phyloP scores from a whole-genome alignment of 169 alveolate genomes.

The Eimeria tenella region DNA sequence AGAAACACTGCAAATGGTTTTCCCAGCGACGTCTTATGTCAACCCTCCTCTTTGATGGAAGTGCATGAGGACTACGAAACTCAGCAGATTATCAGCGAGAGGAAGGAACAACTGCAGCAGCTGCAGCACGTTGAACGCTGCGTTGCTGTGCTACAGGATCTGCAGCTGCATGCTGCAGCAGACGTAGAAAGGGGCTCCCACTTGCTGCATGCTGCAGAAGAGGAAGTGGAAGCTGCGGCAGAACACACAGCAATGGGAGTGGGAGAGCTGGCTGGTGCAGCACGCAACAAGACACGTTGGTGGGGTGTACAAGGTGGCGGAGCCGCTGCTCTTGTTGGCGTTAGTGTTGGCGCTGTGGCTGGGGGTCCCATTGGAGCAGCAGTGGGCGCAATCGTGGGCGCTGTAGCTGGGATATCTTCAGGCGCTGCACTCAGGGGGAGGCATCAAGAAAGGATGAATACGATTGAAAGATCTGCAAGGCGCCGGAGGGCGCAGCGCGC shows the following conservation, averaged over 20 bases:
- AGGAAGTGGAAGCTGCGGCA: conserved; percentile 56
- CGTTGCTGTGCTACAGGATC: conserved; percentile 71
- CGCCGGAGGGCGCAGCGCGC: conserved; percentile 44
- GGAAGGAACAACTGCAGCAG: conserved; percentile 76
- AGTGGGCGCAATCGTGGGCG: conserved; percentile 72
- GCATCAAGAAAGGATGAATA: conserved; percentile 43
- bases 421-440: conserved; percentile 67
- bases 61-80: conserved; percentile 73
- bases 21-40: neutral
- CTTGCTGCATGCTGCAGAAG: conserved; percentile 49
- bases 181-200: conserved; percentile 61
- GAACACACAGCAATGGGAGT: conserved; percentile 46
- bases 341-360: conserved; percentile 66
- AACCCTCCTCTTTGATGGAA: conserved; percentile 42
- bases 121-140: conserved; percentile 73
- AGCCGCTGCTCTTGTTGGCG: conserved; percentile 78
- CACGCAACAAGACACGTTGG: conserved; percentile 70
- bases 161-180: conserved; percentile 65
- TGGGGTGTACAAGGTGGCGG: conserved; percentile 80
- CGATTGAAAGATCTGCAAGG: conserved; percentile 25
- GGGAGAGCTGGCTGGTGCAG: conserved; percentile 70
- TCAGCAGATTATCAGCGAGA: conserved; percentile 39
- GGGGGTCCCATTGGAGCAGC: conserved; percentile 75
- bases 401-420: conserved; percentile 61
- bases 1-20: neutral